Conservation (phyloP, 495 filamentous ascomycete species). For the Neurospora africana region DNA sequence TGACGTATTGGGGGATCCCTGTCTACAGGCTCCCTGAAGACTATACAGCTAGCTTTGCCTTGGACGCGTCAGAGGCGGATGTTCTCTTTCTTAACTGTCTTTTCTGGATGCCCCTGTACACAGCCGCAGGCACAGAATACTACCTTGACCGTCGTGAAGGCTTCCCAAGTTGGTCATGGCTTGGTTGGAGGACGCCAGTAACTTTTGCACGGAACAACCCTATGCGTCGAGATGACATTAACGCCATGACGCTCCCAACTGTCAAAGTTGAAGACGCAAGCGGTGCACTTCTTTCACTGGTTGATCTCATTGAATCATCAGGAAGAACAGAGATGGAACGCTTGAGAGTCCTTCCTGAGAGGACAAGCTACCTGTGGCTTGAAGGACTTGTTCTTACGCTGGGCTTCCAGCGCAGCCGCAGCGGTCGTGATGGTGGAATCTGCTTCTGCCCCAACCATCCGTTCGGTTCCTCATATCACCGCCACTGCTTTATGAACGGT, state of each 20-base stretch:
- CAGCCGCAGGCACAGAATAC: neutral
- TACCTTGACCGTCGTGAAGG: neutral
- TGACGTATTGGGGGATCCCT: neutral
- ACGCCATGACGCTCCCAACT: too few species aligned
- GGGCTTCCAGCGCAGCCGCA: neutral
- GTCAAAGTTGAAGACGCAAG: neutral
- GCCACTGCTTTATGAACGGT: too few species aligned
- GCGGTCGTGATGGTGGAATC: accelerated
- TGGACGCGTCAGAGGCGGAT: neutral
- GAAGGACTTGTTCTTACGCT: neutral
- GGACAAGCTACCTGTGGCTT: neutral
- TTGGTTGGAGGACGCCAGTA: neutral
- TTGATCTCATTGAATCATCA: accelerated
- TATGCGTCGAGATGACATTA: too few species aligned
- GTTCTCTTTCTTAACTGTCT: neutral
- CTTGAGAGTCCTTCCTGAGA: neutral
- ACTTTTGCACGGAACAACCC: too few species aligned
- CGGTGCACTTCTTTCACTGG: neutral
- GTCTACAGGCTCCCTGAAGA: neutral
- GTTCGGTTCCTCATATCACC: neutral
- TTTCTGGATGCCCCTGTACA: neutral
- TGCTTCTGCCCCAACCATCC: neutral
- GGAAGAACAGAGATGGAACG: neutral
- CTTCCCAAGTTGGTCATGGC: neutral
- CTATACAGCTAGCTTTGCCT: neutral